Evolutionary conservation across 179 eudicot genomes (phyloP).

Genomic region (Beta macrorhiza): DNA sequence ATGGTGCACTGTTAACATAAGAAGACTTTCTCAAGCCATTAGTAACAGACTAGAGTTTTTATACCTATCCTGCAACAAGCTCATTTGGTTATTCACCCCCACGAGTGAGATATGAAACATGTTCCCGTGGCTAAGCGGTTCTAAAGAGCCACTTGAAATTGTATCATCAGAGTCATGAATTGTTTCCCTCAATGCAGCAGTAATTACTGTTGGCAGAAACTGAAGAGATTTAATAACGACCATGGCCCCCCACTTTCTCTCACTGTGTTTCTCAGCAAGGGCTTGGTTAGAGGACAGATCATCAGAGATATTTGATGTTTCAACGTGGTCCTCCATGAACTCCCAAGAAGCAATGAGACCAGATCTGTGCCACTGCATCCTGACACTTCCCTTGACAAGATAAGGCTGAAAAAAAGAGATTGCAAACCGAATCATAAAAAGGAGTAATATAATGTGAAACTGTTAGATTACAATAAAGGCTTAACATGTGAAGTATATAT

Average conservation of each 20-base stretch:
- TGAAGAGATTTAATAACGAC: constrained; percentile 89
- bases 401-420: constrained; percentile 63
- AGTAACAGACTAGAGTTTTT: constrained; percentile 3
- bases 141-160: constrained; percentile 36
- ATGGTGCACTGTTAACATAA: neutral
- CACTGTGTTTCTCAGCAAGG: constrained; percentile 56
- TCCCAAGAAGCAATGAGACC: constrained; percentile 99
- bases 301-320: constrained; percentile 43
- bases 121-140: constrained; percentile 56
- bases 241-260: constrained; percentile 98
- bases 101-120: constrained; percentile 92
- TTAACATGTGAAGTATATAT: constrained; percentile 8
- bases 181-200: constrained; percentile 81
- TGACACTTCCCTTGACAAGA: constrained; percentile 92
- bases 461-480: neutral
- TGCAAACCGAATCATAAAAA: neutral
- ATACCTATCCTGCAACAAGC: constrained; percentile 97
- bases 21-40: constrained; percentile 1
- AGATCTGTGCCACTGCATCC: constrained; percentile 99
- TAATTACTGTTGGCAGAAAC: constrained; percentile 64
- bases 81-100: constrained; percentile 95
- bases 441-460: neutral
- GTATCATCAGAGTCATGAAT: constrained; percentile 40
- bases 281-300: constrained; percentile 39
- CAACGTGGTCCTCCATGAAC: constrained; percentile 82